Evolutionary conservation across 2,329 filamentous ascomycete genomes (phyloP), one percentile per base, ranked within the genome.

Genomic region (Claviceps capensis): DNA sequence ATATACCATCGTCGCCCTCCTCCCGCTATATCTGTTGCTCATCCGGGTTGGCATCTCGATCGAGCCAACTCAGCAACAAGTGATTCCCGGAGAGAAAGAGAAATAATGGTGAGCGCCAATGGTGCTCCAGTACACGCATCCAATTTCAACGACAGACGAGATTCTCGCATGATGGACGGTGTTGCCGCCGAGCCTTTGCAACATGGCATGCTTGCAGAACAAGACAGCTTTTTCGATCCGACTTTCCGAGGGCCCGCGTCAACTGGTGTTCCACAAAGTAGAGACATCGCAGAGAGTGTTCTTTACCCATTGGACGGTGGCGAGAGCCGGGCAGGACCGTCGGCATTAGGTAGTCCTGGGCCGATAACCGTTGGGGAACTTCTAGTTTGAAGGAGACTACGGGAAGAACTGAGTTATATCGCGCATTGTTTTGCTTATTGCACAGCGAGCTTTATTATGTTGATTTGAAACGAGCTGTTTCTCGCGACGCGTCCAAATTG

Each of bases 161-260:
- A 85, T 60, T 81, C 81, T 17, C 75, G 78, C 49, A 81, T 83
- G 74, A 70, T 85, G 52, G 82, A 87, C 61, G 83, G 82, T 1
- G 74, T 86, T 42, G 78, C 81, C 1, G 65, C 70, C 2, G 83
- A 83, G 59, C 74, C 78, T 38, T 64, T 72, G 3, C 64, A 64
- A 38, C 65, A 72, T 5, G 69, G 70, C 37, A 73, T 79, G 53
- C 69, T 70, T 30, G 63, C 67, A 11, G 72, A 74, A 42, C 76
- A 81, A 54, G 73, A 75, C 49, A 64, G 68, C 9, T 81, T 83
- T 55, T 73, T 85, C 23, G 83, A 86, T 64, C 85, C 81, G 2
- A 83, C 82, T 1, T 75, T 76, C 49, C 70, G 76, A 22, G 76
- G 78, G 0, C 79, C 80, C 1, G 69, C 80, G 1, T 71, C 77